Conservation (phyloP, 345 rosid species). For the Adansonia digitata region DNA sequence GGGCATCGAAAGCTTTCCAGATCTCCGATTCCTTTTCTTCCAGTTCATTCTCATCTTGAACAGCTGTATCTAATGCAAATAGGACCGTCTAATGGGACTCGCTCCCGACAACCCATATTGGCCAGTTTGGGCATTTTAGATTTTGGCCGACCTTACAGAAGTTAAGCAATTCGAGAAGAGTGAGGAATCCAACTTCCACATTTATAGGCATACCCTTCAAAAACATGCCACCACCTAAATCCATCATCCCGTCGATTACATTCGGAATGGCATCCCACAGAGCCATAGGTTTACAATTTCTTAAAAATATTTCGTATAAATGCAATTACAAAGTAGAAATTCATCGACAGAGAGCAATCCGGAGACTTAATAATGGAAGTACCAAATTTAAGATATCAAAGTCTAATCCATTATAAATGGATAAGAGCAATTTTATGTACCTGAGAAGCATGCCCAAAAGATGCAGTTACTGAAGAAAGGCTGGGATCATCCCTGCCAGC, state of each 20-base stretch:
- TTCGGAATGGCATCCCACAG: slow-evolving; percentile 92
- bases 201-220: slow-evolving; percentile 72
- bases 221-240: slow-evolving; percentile 94
- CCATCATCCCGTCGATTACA: slow-evolving; percentile 93
- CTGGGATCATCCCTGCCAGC: slow-evolving; percentile 92
- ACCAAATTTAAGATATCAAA: not conserved
- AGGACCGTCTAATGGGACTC: slow-evolving; percentile 96
- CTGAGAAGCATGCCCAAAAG: slow-evolving; percentile 99
- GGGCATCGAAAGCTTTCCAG: slow-evolving; percentile 82
- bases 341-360: not conserved
- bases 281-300: slow-evolving; percentile 90
- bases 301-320: slow-evolving; percentile 17
- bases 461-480: slow-evolving; percentile 85
- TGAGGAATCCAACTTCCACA: slow-evolving; percentile 95
- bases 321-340: not conserved
- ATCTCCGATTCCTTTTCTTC: slow-evolving; percentile 87
- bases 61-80: slow-evolving; percentile 77
- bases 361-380: slow-evolving; percentile 1
- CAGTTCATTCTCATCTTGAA: slow-evolving; percentile 88
- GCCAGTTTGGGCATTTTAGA: slow-evolving; percentile 92
- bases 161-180: slow-evolving; percentile 84
- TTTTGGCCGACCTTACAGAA: slow-evolving; percentile 93
- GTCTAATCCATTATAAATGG: not conserved
- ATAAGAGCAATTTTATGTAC: slow-evolving; percentile 29
- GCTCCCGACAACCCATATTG: slow-evolving; percentile 98